phyloP scores from a whole-genome alignment of 2,329 filamentous ascomycete species.

The Tolypocladium inflatum region DNA sequence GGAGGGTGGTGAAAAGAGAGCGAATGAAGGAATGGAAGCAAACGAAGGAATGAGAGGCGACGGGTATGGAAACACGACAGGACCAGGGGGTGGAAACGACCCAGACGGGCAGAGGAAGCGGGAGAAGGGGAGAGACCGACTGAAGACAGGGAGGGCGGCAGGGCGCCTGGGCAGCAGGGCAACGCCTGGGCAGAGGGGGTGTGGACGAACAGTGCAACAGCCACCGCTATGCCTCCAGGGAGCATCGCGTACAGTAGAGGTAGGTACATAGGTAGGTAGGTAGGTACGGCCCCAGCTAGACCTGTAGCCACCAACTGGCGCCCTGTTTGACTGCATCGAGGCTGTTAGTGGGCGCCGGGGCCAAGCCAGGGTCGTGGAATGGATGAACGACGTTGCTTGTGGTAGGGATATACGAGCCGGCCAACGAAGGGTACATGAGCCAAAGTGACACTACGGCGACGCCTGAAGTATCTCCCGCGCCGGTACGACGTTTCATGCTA shows the following conservation, averaged over 20 bases:
- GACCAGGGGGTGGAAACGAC: conserved; percentile 9
- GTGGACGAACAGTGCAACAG: neutral
- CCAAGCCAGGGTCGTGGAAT: neutral
- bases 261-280: too few relatives aligned
- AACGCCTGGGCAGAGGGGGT: neutral
- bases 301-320: neutral
- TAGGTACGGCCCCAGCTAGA: neutral
- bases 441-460: neutral
- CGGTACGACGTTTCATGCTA: neutral
- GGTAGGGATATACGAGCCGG: neutral
- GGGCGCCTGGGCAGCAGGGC: conserved; percentile 1
- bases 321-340: too few relatives aligned
- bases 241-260: neutral
- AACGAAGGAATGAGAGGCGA: conserved; percentile 15
- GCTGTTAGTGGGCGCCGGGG: neutral
- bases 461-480: neutral
- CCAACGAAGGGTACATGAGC: neutral
- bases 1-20: conserved; percentile 13
- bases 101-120: conserved; percentile 1
- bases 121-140: conserved; percentile 7
- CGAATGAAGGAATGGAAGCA: conserved; percentile 15
- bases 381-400: neutral
- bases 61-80: conserved; percentile 22
- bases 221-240: neutral
- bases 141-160: conserved; percentile 4